Percentiles rank a stretch among this genome's conserved stretches.
These are phyloP conservation scores for Aegle marmelos DNA, from an alignment of 345 rosid genomes.

Conservation along the genomic window DNA sequence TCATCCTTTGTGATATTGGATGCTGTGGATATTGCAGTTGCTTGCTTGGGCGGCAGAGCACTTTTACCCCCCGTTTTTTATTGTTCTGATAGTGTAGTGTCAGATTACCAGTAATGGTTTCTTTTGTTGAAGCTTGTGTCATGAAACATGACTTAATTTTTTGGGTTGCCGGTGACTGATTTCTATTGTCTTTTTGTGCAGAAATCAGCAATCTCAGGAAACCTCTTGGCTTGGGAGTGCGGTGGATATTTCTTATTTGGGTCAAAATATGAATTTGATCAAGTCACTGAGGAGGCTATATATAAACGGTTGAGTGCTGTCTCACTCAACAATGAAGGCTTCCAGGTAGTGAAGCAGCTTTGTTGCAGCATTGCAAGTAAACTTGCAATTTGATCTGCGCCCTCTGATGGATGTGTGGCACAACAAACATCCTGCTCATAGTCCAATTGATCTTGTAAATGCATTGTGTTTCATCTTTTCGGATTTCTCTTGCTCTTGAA, in stretches of 20 bases:
- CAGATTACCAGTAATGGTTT: not conserved
- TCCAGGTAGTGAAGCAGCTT: slow-evolving; percentile 31
- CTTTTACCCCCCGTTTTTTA: not conserved
- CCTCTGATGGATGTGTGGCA: slow-evolving; percentile 16
- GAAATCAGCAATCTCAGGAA: slow-evolving; percentile 10
- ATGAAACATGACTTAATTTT: not conserved
- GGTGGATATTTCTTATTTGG: slow-evolving; percentile 34
- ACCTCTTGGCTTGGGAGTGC: slow-evolving; percentile 41
- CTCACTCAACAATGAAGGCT: slow-evolving; percentile 26
- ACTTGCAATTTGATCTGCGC: slow-evolving; percentile 9
- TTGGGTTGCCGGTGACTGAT: not conserved
- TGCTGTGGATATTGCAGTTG: not conserved
- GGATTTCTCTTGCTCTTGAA: not conserved
- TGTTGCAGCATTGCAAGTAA: slow-evolving; percentile 27
- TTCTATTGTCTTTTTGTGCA: not conserved
- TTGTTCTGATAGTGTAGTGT: not conserved
- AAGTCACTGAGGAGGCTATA: slow-evolving; percentile 27
- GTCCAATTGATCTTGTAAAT: not conserved
- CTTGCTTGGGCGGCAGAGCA: not conserved
- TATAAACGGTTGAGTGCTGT: slow-evolving; percentile 20
- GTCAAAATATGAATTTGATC: slow-evolving; percentile 31
- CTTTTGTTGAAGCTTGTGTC: not conserved
- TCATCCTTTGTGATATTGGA: not conserved
- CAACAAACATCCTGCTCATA: slow-evolving; percentile 1
- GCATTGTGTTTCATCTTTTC: not conserved